These are phyloP conservation scores for Panaeolus papilionaceus DNA, from an alignment of 768 basidiomycete species.

Conservation along the genomic window DNA sequence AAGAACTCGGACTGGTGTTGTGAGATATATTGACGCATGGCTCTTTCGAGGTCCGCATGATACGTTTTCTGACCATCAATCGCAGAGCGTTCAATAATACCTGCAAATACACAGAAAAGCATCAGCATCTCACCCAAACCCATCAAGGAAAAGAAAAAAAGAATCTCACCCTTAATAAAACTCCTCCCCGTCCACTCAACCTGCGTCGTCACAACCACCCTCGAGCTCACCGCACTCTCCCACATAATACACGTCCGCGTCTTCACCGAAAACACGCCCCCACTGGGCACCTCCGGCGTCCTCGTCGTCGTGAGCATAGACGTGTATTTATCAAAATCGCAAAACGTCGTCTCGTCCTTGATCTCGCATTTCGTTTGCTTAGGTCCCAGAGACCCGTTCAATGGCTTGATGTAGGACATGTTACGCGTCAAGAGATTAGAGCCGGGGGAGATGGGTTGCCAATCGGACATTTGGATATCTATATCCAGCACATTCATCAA, in stretches of 20 bases:
- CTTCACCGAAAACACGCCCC: constrained; percentile 92
- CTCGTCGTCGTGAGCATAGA: constrained; percentile 87
- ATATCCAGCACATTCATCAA: not conserved
- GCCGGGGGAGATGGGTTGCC: constrained; percentile 71
- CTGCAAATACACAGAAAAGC: constrained; percentile 35
- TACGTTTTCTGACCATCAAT: constrained; percentile 93
- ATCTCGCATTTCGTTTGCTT: constrained; percentile 97
- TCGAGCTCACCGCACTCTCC: constrained; percentile 80
- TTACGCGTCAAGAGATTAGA: constrained; percentile 81
- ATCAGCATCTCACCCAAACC: constrained; percentile 5
- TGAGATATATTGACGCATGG: constrained; percentile 88
- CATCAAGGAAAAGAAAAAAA: constrained; percentile 2
- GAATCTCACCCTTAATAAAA: constrained; percentile 84
- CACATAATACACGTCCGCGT: constrained; percentile 95
- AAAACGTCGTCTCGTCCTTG: constrained; percentile 79
- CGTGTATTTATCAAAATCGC: constrained; percentile 86
- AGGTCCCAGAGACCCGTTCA: constrained; percentile 88
- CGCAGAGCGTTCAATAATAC: constrained; percentile 91
- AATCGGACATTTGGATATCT: constrained; percentile 95
- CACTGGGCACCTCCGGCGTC: constrained; percentile 95
- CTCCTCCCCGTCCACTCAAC: constrained; percentile 97
- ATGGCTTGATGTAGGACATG: constrained; percentile 96
- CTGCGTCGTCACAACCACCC: constrained; percentile 85
- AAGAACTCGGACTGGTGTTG: constrained; percentile 91
- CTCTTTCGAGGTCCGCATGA: constrained; percentile 81